Conservation (phyloP, 805 yeast genomes). For the Wickerhamiella parazyma region DNA sequence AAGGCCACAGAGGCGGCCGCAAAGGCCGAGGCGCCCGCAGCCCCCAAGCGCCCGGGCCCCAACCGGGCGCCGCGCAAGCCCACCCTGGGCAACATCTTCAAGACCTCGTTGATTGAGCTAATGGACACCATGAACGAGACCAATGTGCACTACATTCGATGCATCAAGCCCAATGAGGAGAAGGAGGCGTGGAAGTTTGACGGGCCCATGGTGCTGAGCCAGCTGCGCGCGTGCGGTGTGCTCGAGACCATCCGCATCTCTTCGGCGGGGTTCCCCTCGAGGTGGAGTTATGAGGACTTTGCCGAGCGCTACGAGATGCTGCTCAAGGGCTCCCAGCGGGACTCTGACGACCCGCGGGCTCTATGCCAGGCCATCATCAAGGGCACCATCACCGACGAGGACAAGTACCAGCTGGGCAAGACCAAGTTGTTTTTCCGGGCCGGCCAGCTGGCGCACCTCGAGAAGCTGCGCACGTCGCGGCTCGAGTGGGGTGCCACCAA, state of each 20-base stretch:
- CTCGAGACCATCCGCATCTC: slow-evolving; percentile 91
- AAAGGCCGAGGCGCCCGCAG: slow-evolving; percentile 20
- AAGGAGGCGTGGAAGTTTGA: slow-evolving; percentile 95
- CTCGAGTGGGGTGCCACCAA: slow-evolving; percentile 63
- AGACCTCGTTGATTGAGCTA: slow-evolving; percentile 77
- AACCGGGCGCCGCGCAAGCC: slow-evolving; percentile 60
- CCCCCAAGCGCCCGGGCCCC: slow-evolving; percentile 19
- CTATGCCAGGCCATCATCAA: slow-evolving; percentile 56
- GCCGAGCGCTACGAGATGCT: slow-evolving; percentile 78
- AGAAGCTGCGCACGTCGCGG: slow-evolving; percentile 69
- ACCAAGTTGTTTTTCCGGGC: slow-evolving; percentile 93
- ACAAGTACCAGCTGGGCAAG: slow-evolving; percentile 80
- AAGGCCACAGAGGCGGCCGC: slow-evolving; percentile 26
- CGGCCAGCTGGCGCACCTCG: slow-evolving; percentile 87
- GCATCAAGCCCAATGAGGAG: slow-evolving; percentile 91
- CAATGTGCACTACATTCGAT: slow-evolving; percentile 90
- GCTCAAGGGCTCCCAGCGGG: slow-evolving; percentile 44
- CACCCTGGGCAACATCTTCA: slow-evolving; percentile 88
- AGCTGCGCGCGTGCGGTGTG: slow-evolving; percentile 96
- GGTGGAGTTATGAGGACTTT: slow-evolving; percentile 91
- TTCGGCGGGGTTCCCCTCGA: slow-evolving; percentile 94
- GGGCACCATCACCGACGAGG: slow-evolving; percentile 43
- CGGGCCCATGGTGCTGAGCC: slow-evolving; percentile 87
- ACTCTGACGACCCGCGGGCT: slow-evolving; percentile 49
- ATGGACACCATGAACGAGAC: slow-evolving; percentile 90